A percentile compares a stretch with the other conserved stretches of the same genome.
phyloP scores from a whole-genome alignment of 225 moss, liverwort and hornwort genomes.

The Rhytidiadelphus loreus region DNA sequence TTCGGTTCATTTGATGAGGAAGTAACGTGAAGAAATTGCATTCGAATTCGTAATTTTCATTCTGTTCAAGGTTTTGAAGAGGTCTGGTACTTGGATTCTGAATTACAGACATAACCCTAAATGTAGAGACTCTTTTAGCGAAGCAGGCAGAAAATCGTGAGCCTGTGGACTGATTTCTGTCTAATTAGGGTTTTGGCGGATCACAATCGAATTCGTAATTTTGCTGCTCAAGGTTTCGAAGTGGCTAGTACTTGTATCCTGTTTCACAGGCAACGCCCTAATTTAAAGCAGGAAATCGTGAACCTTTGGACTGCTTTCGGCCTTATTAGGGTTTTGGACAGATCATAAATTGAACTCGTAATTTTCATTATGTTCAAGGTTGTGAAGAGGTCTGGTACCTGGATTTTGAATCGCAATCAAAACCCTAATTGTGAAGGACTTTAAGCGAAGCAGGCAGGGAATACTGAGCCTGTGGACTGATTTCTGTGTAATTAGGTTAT shows the following conservation, averaged over 20 bases:
- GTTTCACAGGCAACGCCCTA: neutral
- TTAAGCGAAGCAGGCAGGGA: neutral
- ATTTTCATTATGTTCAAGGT: neutral
- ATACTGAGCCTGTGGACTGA: neutral
- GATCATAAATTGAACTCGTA: neutral
- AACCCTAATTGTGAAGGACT: neutral
- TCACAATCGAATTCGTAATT: neutral
- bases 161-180: neutral
- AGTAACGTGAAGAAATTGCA: neutral
- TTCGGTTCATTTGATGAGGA: neutral
- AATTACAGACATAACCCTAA: neutral
- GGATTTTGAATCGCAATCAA: neutral
- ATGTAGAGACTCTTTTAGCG: neutral
- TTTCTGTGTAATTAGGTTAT: neutral
- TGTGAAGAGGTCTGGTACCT: neutral
- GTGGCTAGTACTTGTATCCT: neutral
- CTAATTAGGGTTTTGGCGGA: neutral
- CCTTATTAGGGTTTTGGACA: neutral
- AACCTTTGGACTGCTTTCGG: neutral
- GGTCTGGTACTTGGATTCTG: neutral
- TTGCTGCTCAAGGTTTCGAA: neutral
- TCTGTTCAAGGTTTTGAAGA: neutral
- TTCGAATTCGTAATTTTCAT: neutral
- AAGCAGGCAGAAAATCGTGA: neutral
- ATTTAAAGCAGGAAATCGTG: neutral